Evolutionary conservation across 2,329 filamentous ascomycete species (phyloP).

Genomic region (Fusarium humuli): DNA sequence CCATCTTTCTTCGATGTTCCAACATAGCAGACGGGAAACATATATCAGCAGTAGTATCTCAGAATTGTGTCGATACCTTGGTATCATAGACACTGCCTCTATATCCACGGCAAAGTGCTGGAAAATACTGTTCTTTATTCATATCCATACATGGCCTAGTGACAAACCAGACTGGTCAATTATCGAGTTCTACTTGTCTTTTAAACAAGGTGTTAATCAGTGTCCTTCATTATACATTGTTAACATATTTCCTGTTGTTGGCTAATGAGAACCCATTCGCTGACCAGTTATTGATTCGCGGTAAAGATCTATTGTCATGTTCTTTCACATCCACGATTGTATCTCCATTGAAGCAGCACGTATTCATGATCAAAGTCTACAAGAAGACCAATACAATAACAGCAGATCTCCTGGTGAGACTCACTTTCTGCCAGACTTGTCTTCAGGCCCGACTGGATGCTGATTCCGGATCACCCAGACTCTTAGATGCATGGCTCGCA

Average conservation of each 20-base stretch:
- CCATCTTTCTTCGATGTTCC: background rate
- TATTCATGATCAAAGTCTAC: background rate
- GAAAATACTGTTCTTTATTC: background rate
- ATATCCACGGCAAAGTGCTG: background rate
- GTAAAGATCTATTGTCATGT: background rate
- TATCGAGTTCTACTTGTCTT: background rate
- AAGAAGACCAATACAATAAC: background rate
- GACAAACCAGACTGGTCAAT: background rate
- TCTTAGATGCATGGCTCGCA: constrained; percentile 1
- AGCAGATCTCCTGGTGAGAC: background rate
- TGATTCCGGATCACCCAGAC: background rate
- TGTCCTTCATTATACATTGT: background rate
- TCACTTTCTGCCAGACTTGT: background rate
- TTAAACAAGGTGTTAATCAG: background rate
- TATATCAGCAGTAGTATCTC: background rate
- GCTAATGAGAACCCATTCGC: background rate
- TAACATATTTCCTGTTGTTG: background rate
- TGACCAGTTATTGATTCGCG: background rate
- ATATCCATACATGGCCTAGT: background rate
- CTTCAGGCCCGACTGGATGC: constrained; percentile 9
- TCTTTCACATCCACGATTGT: background rate
- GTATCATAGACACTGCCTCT: background rate
- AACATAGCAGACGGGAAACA: background rate
- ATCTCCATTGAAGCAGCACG: background rate
- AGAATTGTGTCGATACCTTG: background rate